phyloP scores from a whole-genome alignment of 495 filamentous ascomycete species.

The Podospora australis region DNA sequence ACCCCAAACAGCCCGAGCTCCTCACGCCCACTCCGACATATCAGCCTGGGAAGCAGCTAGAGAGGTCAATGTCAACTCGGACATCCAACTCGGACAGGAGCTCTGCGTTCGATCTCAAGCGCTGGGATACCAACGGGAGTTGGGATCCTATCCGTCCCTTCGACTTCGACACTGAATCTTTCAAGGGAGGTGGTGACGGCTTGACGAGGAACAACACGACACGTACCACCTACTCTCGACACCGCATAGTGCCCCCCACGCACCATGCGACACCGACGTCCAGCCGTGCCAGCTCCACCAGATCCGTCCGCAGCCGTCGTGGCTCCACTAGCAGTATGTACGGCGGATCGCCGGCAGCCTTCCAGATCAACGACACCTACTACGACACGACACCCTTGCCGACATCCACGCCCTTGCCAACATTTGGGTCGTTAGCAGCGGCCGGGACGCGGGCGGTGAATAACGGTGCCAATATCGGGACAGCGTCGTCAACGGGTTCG shows the following conservation, averaged over 20 bases:
- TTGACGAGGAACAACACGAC: background rate
- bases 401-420: background rate
- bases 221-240: no score
- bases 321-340: constrained; percentile 1
- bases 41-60: constrained; percentile 1
- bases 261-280: background rate
- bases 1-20: constrained; percentile 9
- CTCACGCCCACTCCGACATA: constrained; percentile 6
- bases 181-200: background rate
- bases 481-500: background rate
- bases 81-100: constrained; percentile 5
- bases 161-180: background rate
- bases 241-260: constrained; percentile 6
- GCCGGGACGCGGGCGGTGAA: background rate
- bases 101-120: constrained; percentile 2
- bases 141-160: constrained; percentile 7
- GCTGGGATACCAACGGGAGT: constrained; percentile 5
- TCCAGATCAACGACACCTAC: constrained; percentile 15
- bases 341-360: background rate
- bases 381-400: constrained; percentile 19
- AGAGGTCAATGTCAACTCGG: constrained; percentile 5
- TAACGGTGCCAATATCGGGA: background rate
- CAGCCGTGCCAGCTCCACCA: constrained; percentile 9
- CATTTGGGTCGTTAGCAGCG: background rate
- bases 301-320: constrained; percentile 12